Evolutionary conservation across 495 filamentous ascomycete species (phyloP).

Genomic region (Podospora pseudopauciseta): DNA sequence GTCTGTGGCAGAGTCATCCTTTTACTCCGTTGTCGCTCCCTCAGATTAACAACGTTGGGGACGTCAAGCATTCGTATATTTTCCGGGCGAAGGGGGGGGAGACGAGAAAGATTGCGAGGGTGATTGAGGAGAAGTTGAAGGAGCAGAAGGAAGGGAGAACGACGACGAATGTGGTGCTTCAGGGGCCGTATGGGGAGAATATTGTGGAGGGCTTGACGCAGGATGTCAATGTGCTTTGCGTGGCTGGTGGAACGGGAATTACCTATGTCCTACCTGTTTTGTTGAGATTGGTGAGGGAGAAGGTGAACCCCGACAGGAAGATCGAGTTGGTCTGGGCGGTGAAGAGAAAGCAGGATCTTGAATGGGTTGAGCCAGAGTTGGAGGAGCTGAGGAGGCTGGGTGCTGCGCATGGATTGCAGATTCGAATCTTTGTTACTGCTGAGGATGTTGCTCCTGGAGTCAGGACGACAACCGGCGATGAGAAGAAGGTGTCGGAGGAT

Average conservation of each 20-base stretch:
- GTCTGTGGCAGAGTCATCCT: conserved; percentile 65
- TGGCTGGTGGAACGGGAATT: conserved; percentile 64
- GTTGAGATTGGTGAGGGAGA: conserved; percentile 39
- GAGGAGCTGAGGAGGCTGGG: conserved; percentile 40
- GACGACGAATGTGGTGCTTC: conserved; percentile 49
- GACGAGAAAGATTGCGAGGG: conserved; percentile 43
- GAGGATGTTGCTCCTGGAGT: conserved; percentile 30
- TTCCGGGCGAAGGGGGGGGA: conserved; percentile 58
- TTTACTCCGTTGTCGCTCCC: conserved; percentile 59
- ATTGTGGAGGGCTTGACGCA: conserved; percentile 39
- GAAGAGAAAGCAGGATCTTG: conserved; percentile 48
- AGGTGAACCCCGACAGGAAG: conserved; percentile 30
- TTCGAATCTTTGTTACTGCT: conserved; percentile 58
- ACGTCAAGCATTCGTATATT: conserved; percentile 57
- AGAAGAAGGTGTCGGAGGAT: conserved; percentile 15
- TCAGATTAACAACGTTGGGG: conserved; percentile 19
- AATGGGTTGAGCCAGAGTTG: conserved; percentile 58
- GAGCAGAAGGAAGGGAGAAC: neutral
- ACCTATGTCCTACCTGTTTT: conserved; percentile 59
- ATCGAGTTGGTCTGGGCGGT: conserved; percentile 63
- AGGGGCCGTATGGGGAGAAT: conserved; percentile 57
- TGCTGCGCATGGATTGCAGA: conserved; percentile 37
- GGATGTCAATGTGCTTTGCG: conserved; percentile 54
- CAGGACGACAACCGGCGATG: conserved; percentile 21
- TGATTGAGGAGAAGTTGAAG: conserved; percentile 20